Conservation (phyloP, 805 yeast species). For the Blastobotrys chiropterorum region DNA sequence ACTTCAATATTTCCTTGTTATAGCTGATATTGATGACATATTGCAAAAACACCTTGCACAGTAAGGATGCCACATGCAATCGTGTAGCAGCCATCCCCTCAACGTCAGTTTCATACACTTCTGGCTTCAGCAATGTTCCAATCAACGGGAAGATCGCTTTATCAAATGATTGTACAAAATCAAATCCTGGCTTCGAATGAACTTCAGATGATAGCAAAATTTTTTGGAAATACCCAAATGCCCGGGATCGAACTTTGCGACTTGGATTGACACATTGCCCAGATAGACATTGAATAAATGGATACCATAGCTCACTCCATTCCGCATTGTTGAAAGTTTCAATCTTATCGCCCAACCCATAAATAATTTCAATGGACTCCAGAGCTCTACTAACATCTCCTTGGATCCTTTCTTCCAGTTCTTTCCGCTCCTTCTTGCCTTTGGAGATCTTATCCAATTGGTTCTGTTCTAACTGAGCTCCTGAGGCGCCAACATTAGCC, state of each 20-base stretch:
- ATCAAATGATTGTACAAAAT: constrained; percentile 48
- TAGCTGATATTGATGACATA: constrained; percentile 22
- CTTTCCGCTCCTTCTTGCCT: constrained; percentile 12
- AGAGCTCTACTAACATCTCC: constrained; percentile 6
- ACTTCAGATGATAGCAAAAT: constrained; percentile 39
- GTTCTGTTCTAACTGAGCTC: constrained; percentile 5
- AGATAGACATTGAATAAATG: constrained; percentile 74
- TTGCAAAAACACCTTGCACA: constrained; percentile 59
- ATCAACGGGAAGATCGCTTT: constrained; percentile 70
- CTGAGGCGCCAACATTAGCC: constrained; percentile 21
- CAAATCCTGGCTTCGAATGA: constrained; percentile 11
- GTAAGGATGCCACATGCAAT: constrained; percentile 56
- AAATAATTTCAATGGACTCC: constrained; percentile 1
- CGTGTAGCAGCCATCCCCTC: constrained; percentile 61
- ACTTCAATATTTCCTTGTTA: constrained; percentile 19
- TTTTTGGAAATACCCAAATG: constrained; percentile 54
- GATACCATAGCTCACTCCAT: constrained; percentile 37
- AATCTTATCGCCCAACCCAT: constrained; percentile 4
- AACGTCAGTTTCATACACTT: constrained; percentile 53
- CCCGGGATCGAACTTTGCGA: constrained; percentile 61
- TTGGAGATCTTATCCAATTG: background rate
- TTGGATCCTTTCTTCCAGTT: constrained; percentile 28
- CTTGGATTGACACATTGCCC: constrained; percentile 90
- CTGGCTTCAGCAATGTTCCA: constrained; percentile 59
- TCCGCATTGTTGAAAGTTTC: constrained; percentile 2